These are phyloP conservation scores for Curvularia hawaiiensis DNA, from an alignment of 2,329 filamentous ascomycete genomes.

Conservation along the genomic window DNA sequence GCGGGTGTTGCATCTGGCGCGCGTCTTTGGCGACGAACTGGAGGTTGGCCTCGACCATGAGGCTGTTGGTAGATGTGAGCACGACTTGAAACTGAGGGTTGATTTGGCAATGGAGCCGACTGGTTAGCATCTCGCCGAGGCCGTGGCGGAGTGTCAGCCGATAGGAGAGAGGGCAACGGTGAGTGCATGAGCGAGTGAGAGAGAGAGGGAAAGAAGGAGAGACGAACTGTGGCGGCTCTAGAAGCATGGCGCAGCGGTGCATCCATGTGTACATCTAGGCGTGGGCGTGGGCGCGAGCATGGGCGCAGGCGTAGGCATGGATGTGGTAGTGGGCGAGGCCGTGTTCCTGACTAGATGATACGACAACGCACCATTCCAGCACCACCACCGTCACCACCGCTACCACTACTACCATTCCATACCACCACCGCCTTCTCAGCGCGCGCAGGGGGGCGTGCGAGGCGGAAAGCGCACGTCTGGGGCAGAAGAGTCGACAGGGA, in stretches of 20 bases:
- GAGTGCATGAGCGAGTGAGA: too few relatives aligned
- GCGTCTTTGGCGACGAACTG: slow-evolving; percentile 13
- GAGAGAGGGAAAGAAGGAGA: background rate
- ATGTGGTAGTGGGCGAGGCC: background rate
- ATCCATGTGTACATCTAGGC: background rate
- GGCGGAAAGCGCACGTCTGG: slow-evolving; percentile 16
- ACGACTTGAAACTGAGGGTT: background rate
- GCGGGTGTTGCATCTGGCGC: slow-evolving; percentile 12
- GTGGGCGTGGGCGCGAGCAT: background rate
- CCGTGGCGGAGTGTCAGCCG: background rate
- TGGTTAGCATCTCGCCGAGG: background rate
- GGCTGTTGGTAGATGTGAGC: background rate
- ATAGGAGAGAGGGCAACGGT: background rate
- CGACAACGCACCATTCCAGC: background rate
- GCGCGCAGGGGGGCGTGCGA: slow-evolving; percentile 8
- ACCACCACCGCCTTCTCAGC: slow-evolving; percentile 3
- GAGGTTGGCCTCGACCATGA: background rate
- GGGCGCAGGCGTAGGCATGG: background rate
- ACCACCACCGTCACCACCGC: background rate
- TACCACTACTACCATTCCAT: background rate
- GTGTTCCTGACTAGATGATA: slow-evolving; percentile 21
- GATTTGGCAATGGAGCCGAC: background rate
- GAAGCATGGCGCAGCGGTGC: slow-evolving; percentile 1
- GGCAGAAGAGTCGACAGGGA: slow-evolving; percentile 18
- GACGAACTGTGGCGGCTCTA: background rate